Base-by-base conservation (phyloP, 371 early-diverging fungal species). In the Fennellomyces sp. region DNA sequence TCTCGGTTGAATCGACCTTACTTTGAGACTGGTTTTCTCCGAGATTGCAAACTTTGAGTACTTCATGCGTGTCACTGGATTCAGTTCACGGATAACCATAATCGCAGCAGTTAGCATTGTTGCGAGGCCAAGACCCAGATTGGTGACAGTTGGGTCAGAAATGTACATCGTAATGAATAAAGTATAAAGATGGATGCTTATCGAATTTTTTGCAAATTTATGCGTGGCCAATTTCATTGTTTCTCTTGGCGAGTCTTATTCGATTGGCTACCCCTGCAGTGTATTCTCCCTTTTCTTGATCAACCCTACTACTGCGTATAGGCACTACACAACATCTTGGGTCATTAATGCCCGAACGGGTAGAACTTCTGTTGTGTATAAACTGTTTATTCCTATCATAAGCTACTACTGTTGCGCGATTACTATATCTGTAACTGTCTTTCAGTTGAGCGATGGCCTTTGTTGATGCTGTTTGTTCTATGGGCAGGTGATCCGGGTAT, bases 1-100 rank as follows among this genome's bases (percentile, higher is more conserved):
- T 10, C 12, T 28, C 8, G 2, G n/a, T 6, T 42, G 25, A 4
- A n/a, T 25, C 11, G 38, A 3, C 4, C 15, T 5, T 64, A 55
- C 65, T 35, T 30, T 58, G 19, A 30, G 21, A 13, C 19, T 54
- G 25, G 48, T 10, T 23, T 36, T 35, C 13, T 42, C 25, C 17
- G n/a, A 31, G 10, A 19, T 28, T 48, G 29, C 52, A 45, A 78
- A 78, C 45, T 78, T 78, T 5, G 78, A 78, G 31, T 78, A 78
- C 5, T 56, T 61, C 45, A 78, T 23, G 12, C 59, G 60, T 6
- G 73, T 70, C 5, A 19, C 31, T 8, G 78, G 78, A 15, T 41
- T 61, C 10, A 56, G 15, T 30, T 77, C 78, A 11, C 72, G 59
- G 3, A 30, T 4, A 19, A 65, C 39, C 1, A 69, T 17, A 0